A percentile compares a stretch with the other conserved stretches of the same genome.
Evolutionary conservation across 129 eudicot genomes (phyloP).

Genomic region (Flaveria ramosissima): DNA sequence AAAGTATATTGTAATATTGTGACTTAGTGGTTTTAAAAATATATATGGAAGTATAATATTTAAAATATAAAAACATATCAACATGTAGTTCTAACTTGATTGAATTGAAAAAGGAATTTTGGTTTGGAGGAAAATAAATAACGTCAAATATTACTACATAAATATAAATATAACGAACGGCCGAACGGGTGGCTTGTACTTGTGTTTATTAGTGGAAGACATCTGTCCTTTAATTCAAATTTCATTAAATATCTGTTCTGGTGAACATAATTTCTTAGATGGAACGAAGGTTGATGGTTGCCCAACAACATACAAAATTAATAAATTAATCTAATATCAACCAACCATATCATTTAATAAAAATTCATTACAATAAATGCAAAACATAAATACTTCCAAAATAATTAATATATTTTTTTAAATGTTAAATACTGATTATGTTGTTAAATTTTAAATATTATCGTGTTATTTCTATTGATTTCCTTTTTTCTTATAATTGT

Average conservation of each 20-base stretch:
- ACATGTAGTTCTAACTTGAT: no score
- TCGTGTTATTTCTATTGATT: no score
- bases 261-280: not conserved
- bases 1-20: no score
- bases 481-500: no score
- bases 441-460: no score
- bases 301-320: not conserved
- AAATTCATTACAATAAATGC: not conserved
- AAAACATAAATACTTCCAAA: not conserved
- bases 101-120: not conserved
- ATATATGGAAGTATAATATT: no score
- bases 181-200: not conserved
- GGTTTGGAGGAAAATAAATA: no score
- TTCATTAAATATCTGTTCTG: constrained; percentile 1
- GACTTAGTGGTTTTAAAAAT: no score
- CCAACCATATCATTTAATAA: constrained; percentile 8
- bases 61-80: no score
- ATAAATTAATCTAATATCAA: not conserved
- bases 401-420: not conserved
- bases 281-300: constrained; percentile 15
- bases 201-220: not conserved
- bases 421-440: no score
- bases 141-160: no score
- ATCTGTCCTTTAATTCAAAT: not conserved
- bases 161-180: no score